Base-by-base conservation (phyloP, 176 grass and related monocot species). In the Cymbopogon citratus region DNA sequence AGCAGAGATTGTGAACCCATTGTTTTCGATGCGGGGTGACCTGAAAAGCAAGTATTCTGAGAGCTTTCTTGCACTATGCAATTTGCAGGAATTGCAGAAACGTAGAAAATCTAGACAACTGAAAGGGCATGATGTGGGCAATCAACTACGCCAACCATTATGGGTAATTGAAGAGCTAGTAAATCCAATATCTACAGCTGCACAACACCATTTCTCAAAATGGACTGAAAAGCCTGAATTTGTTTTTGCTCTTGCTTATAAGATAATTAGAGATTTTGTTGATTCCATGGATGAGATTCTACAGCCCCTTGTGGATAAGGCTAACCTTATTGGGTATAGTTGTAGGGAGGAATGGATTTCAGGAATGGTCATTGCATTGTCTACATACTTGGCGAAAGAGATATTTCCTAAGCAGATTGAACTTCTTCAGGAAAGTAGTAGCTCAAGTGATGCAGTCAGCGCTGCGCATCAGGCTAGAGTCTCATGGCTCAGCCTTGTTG, bases 341-440 rank as follows among this genome's bases (percentile, higher is more conserved):
- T 99, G 91, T 85, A 91, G 96, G 88, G 96, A 99, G 77, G 96
- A 99, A 59, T 93, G 91, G 92, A 91, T 95, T 84, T 90, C 87
- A 35, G 85, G 89, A 80, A 90, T 94, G 11, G 87, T 93, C 54
- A 85, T 87, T 73, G 81, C 96, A 46, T 74, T 99, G 77, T 91
- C 83, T 31, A 91, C 88, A 74, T 99, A 91, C 88, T 88, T 99
- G 81, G 85, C 60, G 0, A 99, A 99, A 83, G 92, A 93, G 74
- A 85, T 88, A 66, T 95, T 99, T 87, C 91, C 89, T 4, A 93
- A 93, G 63, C 90, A 90, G 81, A 85, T 91, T 61, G 80, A 93
- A 84, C 76, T 89, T 36, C 35, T 98, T 85, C 75, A 95, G 69
- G 88, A 90, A 83, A 80, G 81, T 74, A 77, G 84, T 74, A 89